Base-by-base conservation (phyloP, 129 eudicot genomes). In the Saposhnikovia divaricata region DNA sequence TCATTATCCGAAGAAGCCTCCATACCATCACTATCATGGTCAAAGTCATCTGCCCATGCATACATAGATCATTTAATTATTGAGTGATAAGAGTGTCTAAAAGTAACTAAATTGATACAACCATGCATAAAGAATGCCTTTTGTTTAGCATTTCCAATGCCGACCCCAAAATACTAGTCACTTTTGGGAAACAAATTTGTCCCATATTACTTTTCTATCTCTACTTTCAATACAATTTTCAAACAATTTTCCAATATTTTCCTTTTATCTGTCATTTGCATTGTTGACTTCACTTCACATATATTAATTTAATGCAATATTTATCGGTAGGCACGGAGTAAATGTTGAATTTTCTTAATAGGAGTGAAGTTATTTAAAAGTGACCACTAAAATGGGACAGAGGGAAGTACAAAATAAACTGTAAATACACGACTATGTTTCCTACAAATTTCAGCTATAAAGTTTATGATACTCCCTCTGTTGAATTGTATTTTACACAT, bases 41-140 rank as follows among this genome's bases (percentile, higher is more conserved):
- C 97, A 1, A 86, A 85, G 21, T 89, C 97, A 85, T 93, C 98
- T 93, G 89, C 81, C 70, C 46, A 74, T 78, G 11, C 23, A 40
- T 39, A 8, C 48, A 72, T 8, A 37, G 43, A 34, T 1, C 10
- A 38, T 21, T 72, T 8, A 40, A 9, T 21, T 16, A 38, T 21
- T 72, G 6, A 72, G 3, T 42, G 47, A 42, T 42, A 14, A 21
- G 12, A 44, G 77, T 73, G 51, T 23, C 21, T 21, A 3, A 12
- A 46, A 71, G 47, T 19, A 71, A 73, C 27, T 73, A 40, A 11
- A 42, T 12, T 21, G 37, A 73, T 0, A 6, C 75, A 71, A 40
- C 42, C 13, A 8, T 71, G 23, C 42, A 39, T 2, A 19, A 40
- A 40, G 18, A 42, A 40, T 71, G 44, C 9, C 31, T 59, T 59